These are phyloP conservation scores for Floccularia luteovirens DNA, from an alignment of 768 basidiomycete genomes.

Conservation along the genomic window DNA sequence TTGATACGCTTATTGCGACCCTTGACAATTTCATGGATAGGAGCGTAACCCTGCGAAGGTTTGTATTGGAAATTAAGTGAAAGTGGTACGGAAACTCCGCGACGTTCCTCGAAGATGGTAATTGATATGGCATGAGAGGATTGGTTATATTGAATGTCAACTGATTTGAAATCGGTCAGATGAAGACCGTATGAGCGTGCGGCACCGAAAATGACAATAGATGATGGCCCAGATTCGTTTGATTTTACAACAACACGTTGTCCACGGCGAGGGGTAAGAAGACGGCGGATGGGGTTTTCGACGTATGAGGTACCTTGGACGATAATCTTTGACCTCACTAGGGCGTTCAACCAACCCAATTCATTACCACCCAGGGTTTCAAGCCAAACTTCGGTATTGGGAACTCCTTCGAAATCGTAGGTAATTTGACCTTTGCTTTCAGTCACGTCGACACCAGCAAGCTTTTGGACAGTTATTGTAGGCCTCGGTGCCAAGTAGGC, in stretches of 20 bases:
- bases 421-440: constrained; percentile 35
- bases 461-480: constrained; percentile 18
- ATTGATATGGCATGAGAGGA: constrained; percentile 54
- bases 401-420: constrained; percentile 48
- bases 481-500: constrained; percentile 70
- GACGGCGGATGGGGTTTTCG: constrained; percentile 81
- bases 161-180: constrained; percentile 70
- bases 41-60: constrained; percentile 82
- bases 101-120: constrained; percentile 79
- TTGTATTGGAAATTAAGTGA: constrained; percentile 78
- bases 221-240: constrained; percentile 37
- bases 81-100: constrained; percentile 70
- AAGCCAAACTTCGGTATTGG: constrained; percentile 69
- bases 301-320: constrained; percentile 84
- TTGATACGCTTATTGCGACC: constrained; percentile 89
- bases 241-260: constrained; percentile 70
- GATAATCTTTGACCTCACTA: constrained; percentile 73
- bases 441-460: constrained; percentile 34
- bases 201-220: constrained; percentile 65
- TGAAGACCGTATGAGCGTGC: constrained; percentile 77
- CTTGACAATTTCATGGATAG: constrained; percentile 84
- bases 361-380: constrained; percentile 76
- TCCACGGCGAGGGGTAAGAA: constrained; percentile 73
- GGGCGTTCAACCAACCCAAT: constrained; percentile 81
- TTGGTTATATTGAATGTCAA: constrained; percentile 59